phyloP scores from a whole-genome alignment of 208 protist genomes.

The Crithidia sp. region DNA sequence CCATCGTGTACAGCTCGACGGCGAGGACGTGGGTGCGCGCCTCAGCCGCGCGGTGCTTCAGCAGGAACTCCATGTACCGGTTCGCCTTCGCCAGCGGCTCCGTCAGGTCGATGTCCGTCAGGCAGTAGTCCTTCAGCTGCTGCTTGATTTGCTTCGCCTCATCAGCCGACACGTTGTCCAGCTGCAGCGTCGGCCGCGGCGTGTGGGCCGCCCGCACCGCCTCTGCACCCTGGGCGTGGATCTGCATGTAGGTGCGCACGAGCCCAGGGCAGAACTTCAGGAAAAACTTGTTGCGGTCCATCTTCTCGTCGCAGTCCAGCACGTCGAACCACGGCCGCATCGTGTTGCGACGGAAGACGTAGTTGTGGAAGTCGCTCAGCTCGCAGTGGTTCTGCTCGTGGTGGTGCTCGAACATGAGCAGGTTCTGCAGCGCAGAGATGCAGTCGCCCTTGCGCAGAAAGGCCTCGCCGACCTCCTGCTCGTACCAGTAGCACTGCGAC shows the following conservation, averaged over 20 bases:
- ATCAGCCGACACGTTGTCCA: slow-evolving; percentile 43
- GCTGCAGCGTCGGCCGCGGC: slow-evolving; percentile 59
- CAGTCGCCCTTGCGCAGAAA: slow-evolving; percentile 84
- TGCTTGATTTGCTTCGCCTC: slow-evolving; percentile 73
- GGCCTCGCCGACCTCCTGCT: slow-evolving; percentile 89
- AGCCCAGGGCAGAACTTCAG: slow-evolving; percentile 71
- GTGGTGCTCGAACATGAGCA: slow-evolving; percentile 92
- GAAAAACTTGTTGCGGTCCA: slow-evolving; percentile 82
- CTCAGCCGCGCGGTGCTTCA: slow-evolving; percentile 48
- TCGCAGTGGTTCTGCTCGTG: slow-evolving; percentile 94
- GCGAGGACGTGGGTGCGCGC: slow-evolving; percentile 69
- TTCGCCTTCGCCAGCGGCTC: slow-evolving; percentile 78
- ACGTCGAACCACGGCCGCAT: slow-evolving; percentile 95
- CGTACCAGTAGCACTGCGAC: slow-evolving; percentile 98
- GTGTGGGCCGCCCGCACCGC: slow-evolving; percentile 71
- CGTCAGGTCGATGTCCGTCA: slow-evolving; percentile 66
- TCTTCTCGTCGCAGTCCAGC: slow-evolving; percentile 78
- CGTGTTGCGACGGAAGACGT: slow-evolving; percentile 95
- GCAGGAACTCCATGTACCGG: slow-evolving; percentile 68
- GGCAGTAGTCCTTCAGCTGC: slow-evolving; percentile 62
- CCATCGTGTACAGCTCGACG: slow-evolving; percentile 68
- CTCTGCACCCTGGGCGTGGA: slow-evolving; percentile 74
- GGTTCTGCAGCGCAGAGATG: slow-evolving; percentile 92
- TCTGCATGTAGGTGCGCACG: slow-evolving; percentile 78
- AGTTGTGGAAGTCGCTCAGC: slow-evolving; percentile 98